Conservation (phyloP, 2,329 filamentous ascomycete genomes). For the Mycosphaerella sp. region DNA sequence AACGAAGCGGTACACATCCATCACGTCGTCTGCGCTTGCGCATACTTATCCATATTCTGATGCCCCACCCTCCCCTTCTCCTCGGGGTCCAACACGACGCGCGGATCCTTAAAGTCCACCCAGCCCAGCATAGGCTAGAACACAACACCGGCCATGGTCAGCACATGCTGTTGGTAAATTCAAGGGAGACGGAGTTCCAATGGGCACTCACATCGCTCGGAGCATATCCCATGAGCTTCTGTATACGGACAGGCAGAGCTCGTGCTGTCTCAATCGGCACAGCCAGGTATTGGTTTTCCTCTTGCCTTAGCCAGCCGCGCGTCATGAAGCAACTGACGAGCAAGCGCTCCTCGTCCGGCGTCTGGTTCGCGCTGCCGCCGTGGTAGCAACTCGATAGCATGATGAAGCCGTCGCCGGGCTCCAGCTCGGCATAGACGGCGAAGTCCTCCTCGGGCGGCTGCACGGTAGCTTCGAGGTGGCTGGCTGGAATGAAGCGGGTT, state of each 20-base stretch:
- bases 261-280: not conserved
- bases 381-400: slow-evolving; percentile 4
- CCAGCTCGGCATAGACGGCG: slow-evolving; percentile 2
- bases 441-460: slow-evolving; percentile 5
- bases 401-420: slow-evolving; percentile 6
- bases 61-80: not conserved
- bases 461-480: slow-evolving; percentile 2
- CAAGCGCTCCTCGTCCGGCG: not conserved
- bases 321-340: slow-evolving; percentile 6
- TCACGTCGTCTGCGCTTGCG: not conserved
- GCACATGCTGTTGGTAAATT: not conserved
- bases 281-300: not conserved
- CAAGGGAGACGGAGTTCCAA: not conserved
- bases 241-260: not conserved
- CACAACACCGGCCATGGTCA: not conserved
- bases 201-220: slow-evolving; percentile 1
- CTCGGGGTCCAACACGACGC: slow-evolving; percentile 1
- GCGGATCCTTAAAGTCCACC: slow-evolving; percentile 6
- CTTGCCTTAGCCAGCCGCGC: not conserved
- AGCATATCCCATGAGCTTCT: slow-evolving; percentile 6
- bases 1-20: no score
- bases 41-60: slow-evolving; percentile 1
- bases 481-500: slow-evolving; percentile 3
- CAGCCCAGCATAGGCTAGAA: slow-evolving; percentile 6
- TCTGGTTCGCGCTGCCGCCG: slow-evolving; percentile 1